Base-by-base conservation (phyloP, 1,284 basidiomycete species). In the Leccinum subrobustum region DNA sequence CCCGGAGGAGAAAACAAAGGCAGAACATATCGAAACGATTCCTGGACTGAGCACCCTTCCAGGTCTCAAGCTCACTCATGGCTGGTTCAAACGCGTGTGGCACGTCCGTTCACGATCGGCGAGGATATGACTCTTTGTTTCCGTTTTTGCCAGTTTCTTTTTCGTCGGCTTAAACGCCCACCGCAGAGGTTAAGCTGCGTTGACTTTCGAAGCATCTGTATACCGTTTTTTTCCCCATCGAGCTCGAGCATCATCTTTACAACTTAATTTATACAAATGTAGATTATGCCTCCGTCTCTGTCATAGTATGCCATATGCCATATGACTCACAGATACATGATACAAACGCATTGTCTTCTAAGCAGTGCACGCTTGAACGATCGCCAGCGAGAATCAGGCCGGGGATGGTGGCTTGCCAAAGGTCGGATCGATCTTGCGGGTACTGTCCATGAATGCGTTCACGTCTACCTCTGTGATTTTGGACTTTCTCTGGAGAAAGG, bases 381-480 rank as follows among this genome's bases (percentile, higher is more conserved):
- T 55, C 29, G 20, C 48, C 23, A 14, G 1, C 5, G 14, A 16
- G 7, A 54, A 44, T 20, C 44, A 65, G 14, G 44, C 4, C 37
- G 47, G 42, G 3, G 55, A 29, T 51, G 54, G 39, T 54, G 60
- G 39, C 48, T 75, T 81, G 31, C 73, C 72, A 29, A 72, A 67
- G 1, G 71, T 77, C 1, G 85, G 87, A 60, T 87, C 84, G 61
- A 99, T 98, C 76, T 87, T 86, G 54, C 97, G 85, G 37, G 76
- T 84, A 33, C 83, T 72, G 73, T 96, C 92, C 93, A 98, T 98
- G 78, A 93, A 98, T 6, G 80, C 75, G 54, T 82, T 77, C 39
- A 98, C 79, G 8, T 86, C 76, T 12, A 92, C 93, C 25, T 96
- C 93, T 0, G 93, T 91, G 39, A 99, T 81, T 63, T 84, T 85